A percentile compares a stretch with the other conserved stretches of the same genome.
These are phyloP conservation scores for Somion occarium DNA, from an alignment of 1,284 basidiomycete genomes.

Conservation along the genomic window DNA sequence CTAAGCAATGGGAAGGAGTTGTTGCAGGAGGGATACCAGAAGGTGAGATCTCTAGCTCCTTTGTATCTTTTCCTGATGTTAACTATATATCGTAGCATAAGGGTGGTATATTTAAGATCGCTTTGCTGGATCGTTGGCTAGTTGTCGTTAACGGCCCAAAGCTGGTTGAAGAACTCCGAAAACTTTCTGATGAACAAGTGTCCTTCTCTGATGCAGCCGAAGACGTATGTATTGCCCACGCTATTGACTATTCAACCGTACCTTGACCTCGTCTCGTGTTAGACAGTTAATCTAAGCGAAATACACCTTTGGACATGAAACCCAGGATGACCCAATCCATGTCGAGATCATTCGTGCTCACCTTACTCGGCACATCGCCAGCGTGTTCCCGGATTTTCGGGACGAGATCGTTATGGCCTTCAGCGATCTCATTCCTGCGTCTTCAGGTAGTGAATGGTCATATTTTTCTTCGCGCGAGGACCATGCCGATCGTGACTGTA, in stretches of 20 bases:
- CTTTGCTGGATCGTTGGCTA: slow-evolving; percentile 29
- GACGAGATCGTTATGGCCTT: slow-evolving; percentile 35
- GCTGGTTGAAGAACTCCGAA: slow-evolving; percentile 25
- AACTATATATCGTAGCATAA: neutral
- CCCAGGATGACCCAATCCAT: slow-evolving; percentile 33
- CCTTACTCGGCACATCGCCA: slow-evolving; percentile 32
- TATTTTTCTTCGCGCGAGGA: neutral
- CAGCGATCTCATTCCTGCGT: slow-evolving; percentile 24
- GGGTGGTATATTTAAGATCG: slow-evolving; percentile 26
- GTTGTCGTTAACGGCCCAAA: slow-evolving; percentile 21
- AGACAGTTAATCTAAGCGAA: slow-evolving; percentile 30
- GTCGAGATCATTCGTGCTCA: slow-evolving; percentile 29
- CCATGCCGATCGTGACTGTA: neutral
- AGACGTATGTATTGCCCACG: slow-evolving; percentile 2
- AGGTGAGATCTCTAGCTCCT: slow-evolving; percentile 17
- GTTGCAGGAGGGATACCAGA: slow-evolving; percentile 34
- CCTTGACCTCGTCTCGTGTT: neutral
- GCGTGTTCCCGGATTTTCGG: slow-evolving; percentile 30
- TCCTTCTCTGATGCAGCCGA: slow-evolving; percentile 16
- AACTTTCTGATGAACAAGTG: slow-evolving; percentile 26
- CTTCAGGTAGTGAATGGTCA: slow-evolving; percentile 9
- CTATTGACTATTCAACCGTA: neutral
- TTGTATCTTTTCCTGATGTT: neutral
- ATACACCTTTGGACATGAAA: slow-evolving; percentile 34
- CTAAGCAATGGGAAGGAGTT: slow-evolving; percentile 27